Base-by-base conservation (phyloP, 2,329 filamentous ascomycete species). In the Blastomyces percursus region DNA sequence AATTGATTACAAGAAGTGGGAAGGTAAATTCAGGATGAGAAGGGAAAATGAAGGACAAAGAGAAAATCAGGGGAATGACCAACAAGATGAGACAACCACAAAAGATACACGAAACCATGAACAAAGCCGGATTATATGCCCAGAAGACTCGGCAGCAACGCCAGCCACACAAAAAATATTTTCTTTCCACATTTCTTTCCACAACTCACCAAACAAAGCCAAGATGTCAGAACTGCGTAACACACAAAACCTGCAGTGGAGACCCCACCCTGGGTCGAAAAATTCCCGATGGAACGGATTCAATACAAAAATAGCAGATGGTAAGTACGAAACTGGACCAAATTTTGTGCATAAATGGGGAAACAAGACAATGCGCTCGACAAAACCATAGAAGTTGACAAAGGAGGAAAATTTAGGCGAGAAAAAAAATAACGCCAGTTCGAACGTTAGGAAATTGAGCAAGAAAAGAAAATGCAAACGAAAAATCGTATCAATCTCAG, bases 111-210 rank as follows among this genome's bases (percentile, higher is more conserved):
- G 32, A 56, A 58, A 42, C n/a, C 19, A 56, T n/a, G 51, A 57
- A 58, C 52, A 35, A 48, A 57, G 42, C 61, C 32, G 35, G 32
- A 9, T 32, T 30, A 44, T 55, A 55, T 55, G 40, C 44, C 38
- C 35, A 56, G 44, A 51, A 63, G 52, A 30, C 44, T 54, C 50
- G 32, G 40, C 59, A 54, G 56, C 56, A 60, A 59, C 61, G 35
- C 61, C 61, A 62, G 48, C 55, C 61, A 62, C 35, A 59, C 24
- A 57, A 44, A 44, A 55, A 62, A 42, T 32, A 51, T 14, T 51
- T 46, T 35, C 32, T 11, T 59, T 32, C 24, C 16, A 27, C 46
- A 1, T 48, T 62, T 48, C 32, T 21, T 6, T 4, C 30, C 44
- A 30, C 11, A 27, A 19, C 27, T 46, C 14, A 40, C 27, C 56